Base-by-base conservation (phyloP, 1,284 basidiomycete genomes). In the Ceratobasidium sp. region DNA sequence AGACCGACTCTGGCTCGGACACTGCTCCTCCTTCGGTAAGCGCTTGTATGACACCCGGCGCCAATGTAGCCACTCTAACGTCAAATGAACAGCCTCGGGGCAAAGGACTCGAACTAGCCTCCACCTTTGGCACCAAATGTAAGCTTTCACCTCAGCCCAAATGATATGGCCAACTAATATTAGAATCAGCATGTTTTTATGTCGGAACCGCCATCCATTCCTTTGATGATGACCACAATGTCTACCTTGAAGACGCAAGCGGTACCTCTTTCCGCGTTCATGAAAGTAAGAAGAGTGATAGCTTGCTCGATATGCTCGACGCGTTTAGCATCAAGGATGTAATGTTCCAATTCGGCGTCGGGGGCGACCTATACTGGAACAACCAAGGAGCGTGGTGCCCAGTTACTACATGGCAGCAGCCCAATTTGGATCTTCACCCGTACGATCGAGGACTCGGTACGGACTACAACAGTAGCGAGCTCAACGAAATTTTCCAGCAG, bases 1-100 rank as follows among this genome's bases (percentile, higher is more conserved):
- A 66, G 16, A 55, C 32, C 35, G 63, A 66, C 14, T 41, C 63
- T 21, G 63, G 52, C 8, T 66, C 63, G 38, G 50, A 66, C 16
- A n/a, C 30, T 28, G 35, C 63, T 16, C 52, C 52, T 14, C 38
- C 26, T 28, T 55, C 52, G 28, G 66, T 69, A 57, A 69, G 54
- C 43, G 43, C 41, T 26, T 26, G 32, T 47, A 21, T 16, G 57
- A 32, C 43, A 21, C 26, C 28, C 9, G 30, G 21, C 13, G 50
- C n/a, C n/a, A 26, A 38, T n/a, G 32, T 38, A 46, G 21, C 41
- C n/a, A 26, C 21, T 46, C 43, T 46, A 26, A 46, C 58, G 26
- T 14, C 9, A 44, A 44, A 61, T 61, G 35, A 38, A 38, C 35
- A 61, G 58, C 58, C 58, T 28, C 41, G 38, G 14, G 7, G 58